phyloP scores from a whole-genome alignment of 2,329 filamentous ascomycete genomes.

The Paracorniculantispora psalliotae region DNA sequence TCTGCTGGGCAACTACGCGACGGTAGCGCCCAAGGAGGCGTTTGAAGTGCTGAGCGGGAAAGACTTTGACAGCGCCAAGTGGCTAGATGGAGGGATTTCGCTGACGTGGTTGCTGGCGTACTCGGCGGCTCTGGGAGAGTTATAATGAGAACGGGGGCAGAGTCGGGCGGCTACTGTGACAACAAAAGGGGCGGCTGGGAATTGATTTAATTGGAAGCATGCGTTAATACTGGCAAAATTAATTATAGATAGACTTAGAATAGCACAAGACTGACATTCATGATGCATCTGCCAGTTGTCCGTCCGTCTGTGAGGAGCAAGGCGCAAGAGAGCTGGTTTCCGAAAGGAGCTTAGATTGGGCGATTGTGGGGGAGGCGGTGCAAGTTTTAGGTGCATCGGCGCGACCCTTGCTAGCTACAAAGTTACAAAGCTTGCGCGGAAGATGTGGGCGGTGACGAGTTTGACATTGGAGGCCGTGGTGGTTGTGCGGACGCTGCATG shows the following conservation, averaged over 20 bases:
- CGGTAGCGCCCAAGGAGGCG: conserved; percentile 63
- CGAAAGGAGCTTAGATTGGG: conserved; percentile 1
- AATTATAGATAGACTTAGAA: conserved; percentile 4
- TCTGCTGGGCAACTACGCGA: conserved; percentile 74
- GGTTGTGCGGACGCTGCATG: too few species aligned
- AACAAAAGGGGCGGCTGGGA: neutral
- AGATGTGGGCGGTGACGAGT: neutral
- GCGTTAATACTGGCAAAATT: neutral
- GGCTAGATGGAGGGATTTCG: conserved; percentile 77
- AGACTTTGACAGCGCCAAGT: conserved; percentile 59
- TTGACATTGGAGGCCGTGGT: too few species aligned
- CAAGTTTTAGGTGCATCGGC: conserved; percentile 2
- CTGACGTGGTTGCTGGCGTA: conserved; percentile 82
- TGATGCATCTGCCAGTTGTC: neutral
- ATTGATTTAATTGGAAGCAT: neutral
- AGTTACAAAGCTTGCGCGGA: neutral
- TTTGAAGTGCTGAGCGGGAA: conserved; percentile 69
- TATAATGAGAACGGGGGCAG: neutral
- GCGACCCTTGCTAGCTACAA: neutral
- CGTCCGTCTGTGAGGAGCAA: too few species aligned
- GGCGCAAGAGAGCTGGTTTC: neutral
- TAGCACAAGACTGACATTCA: neutral
- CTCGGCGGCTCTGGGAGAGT: conserved; percentile 21
- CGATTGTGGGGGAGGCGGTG: conserved; percentile 14
- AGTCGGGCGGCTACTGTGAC: neutral